phyloP scores from a whole-genome alignment of 352 stramenopile species.

The Globisporangium cederbergense region DNA sequence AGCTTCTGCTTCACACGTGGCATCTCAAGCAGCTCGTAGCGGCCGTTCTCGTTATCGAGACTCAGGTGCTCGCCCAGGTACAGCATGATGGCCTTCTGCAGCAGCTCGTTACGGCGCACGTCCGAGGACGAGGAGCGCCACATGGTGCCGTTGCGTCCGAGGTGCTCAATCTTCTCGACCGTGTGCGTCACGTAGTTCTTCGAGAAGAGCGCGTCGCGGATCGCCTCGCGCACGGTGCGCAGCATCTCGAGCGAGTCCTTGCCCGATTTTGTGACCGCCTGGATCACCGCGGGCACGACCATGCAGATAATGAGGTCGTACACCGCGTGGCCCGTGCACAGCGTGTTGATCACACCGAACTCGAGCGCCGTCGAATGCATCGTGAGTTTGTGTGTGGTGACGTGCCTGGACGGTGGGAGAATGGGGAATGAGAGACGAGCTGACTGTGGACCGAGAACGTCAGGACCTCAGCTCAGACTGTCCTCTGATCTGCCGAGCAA shows the following conservation, averaged over 20 bases:
- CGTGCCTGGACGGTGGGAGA: background rate
- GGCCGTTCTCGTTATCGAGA: slow-evolving; percentile 32
- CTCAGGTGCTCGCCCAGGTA: slow-evolving; percentile 40
- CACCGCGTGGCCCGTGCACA: slow-evolving; percentile 46
- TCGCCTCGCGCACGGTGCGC: slow-evolving; percentile 2
- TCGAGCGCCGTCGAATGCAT: slow-evolving; percentile 34
- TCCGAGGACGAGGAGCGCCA: slow-evolving; percentile 11
- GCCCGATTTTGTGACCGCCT: slow-evolving; percentile 26
- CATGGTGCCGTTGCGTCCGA: slow-evolving; percentile 24
- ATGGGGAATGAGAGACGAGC: background rate
- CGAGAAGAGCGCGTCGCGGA: slow-evolving; percentile 22
- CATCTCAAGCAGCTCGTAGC: slow-evolving; percentile 52
- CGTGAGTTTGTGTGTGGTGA: background rate
- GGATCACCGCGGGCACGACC: slow-evolving; percentile 47
- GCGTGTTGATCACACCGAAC: slow-evolving; percentile 52
- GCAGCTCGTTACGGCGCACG: slow-evolving; percentile 42
- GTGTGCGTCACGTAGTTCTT: slow-evolving; percentile 26
- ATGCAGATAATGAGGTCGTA: slow-evolving; percentile 60
- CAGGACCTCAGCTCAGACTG: background rate
- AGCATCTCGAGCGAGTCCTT: slow-evolving; percentile 16
- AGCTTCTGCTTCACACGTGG: slow-evolving; percentile 20
- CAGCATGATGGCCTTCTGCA: slow-evolving; percentile 52
- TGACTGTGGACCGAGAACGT: background rate
- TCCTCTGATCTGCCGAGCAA: background rate
- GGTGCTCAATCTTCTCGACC: slow-evolving; percentile 40